These are phyloP conservation scores for Populus deltoides DNA, from an alignment of 345 rosid genomes.

Conservation along the genomic window DNA sequence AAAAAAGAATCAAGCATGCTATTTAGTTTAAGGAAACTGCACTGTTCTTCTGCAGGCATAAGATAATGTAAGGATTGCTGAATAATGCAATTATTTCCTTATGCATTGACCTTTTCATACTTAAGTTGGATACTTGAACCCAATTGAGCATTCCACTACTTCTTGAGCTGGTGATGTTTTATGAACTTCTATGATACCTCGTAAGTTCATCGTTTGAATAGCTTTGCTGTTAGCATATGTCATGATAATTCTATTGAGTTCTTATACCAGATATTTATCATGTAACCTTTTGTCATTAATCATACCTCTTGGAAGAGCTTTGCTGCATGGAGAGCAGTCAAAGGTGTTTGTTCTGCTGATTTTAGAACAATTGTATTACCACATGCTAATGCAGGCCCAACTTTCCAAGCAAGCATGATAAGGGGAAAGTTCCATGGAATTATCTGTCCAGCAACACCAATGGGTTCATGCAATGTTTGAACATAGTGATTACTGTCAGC, in stretches of 20 bases:
- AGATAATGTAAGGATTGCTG: neutral
- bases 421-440: conserved; percentile 35
- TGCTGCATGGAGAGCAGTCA: conserved; percentile 27
- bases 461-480: conserved; percentile 26
- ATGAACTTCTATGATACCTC: neutral
- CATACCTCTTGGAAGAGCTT: conserved; percentile 23
- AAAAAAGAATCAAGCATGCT: neutral
- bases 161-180: neutral
- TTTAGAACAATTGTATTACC: conserved; percentile 29
- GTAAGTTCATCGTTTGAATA: neutral
- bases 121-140: too few relatives aligned
- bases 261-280: neutral
- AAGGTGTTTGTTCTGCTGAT: conserved; percentile 33
- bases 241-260: neutral
- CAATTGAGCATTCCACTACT: too few relatives aligned
- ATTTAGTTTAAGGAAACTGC: neutral
- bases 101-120: too few relatives aligned
- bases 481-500: conserved; percentile 18
- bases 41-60: neutral
- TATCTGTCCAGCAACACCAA: conserved; percentile 36
- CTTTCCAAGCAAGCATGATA: conserved; percentile 33
- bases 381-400: conserved; percentile 31
- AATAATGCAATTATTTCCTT: neutral
- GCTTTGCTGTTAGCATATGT: neutral
- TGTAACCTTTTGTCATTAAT: neutral